Base-by-base conservation (phyloP, 257 asterid genomes). In the Forsythia viridissima region DNA sequence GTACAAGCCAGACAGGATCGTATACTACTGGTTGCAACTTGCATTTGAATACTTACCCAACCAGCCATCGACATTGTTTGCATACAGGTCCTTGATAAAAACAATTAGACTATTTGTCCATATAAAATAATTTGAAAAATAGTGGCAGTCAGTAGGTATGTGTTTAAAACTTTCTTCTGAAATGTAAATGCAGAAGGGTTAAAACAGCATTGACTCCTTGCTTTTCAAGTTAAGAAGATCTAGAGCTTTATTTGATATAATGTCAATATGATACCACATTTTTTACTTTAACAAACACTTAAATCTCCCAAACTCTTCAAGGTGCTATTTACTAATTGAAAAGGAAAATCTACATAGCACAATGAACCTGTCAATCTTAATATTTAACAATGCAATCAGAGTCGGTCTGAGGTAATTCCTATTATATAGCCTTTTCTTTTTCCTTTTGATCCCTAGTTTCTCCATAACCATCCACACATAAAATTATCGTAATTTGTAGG, bases 261-360 rank as follows among this genome's bases (percentile, higher is more conserved):
- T 10, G 61, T 51, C 61, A 51, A 51, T 2, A 51, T 4, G 61
- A 57, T 61, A 21, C 51, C 24, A 38, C 8, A 44, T 73, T 30
- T 76, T 41, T n/a, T 71, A 51, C 36, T 75, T 67, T n/a, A 63
- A 8, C 82, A 57, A 42, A 21, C 44, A 72, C 72, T 79, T 55
- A 37, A 75, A 18, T 63, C 52, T 10, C 63, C 44, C 42, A 37
- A 41, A 41, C 75, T 24, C 48, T 76, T 80, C 46, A 38, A 46
- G 69, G 30, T 6, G 77, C 34, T 13, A 48, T 37, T 16, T 57
- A 77, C 61, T 38, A 34, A 15, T 34, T 20, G 15, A 36, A 51
- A 71, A 51, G 30, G 39, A 65, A 70, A 81, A 13, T 21, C 63
- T 18, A 36, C 52, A 52, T 44, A n/a, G 65, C 43, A 42, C 4